Base-by-base conservation (phyloP, 2,329 filamentous ascomycete genomes). In the Ophiostoma australiae region DNA sequence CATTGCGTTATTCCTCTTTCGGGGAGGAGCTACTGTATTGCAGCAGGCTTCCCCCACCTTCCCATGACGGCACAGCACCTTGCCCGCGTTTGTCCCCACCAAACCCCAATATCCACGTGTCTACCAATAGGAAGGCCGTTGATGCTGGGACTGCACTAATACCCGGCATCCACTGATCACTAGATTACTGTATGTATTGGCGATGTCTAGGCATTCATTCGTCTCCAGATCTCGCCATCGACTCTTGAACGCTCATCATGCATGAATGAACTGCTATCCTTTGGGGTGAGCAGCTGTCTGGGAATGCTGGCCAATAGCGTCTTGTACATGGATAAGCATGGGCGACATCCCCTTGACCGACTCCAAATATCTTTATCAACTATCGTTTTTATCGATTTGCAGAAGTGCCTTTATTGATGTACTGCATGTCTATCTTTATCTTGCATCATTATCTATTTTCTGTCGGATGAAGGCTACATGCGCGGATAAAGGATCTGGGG, bases 401-500 rank as follows among this genome's bases (percentile, higher is more conserved):
- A 48, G 17, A 48, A n/a, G 7, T 48, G 20, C 20, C 44, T 5
- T 48, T 48, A 48, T 48, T 17, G 44, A 20, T 48, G 27, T 31
- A 31, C 27, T 41, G n/a, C 23, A 58, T 13, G n/a, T 58, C 58
- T 33, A 33, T 63, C 27, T 63, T 35, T 63, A 63, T 63, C 58
- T 63, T 33, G 27, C 27, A n/a, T 20, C 23, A 58, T 20, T 63
- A 63, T 63, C 27, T 63, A 63, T 63, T 3, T 15, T 63, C 58
- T 63, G 35, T 63, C 10, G 58, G 58, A 31, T 33, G 27, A 63
- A 27, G 15, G 52, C 23, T 27, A n/a, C 58, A 63, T 4, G 13
- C 11, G 23, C 58, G 58, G 58, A 63, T 35, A 65, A 65, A 4
- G 27, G 58, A 65, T 65, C 52, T 58, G 52, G 52, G 52, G 52